Evolutionary conservation across 495 filamentous ascomycete species (phyloP).

Genomic region (Zalerion maritima): DNA sequence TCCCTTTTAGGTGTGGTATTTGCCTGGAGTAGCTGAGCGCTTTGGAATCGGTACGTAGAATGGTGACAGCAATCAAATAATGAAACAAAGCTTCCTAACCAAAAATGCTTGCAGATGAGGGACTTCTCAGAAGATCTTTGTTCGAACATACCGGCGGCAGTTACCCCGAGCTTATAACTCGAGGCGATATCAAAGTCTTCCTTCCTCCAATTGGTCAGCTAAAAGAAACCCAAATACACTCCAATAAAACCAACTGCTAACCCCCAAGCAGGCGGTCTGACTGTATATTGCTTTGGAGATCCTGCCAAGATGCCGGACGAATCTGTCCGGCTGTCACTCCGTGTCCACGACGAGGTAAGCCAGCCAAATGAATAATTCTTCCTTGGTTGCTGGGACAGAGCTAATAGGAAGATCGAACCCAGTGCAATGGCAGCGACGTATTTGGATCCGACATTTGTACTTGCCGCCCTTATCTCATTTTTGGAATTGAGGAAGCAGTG

Average conservation of each 20-base stretch:
- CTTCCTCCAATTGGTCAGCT: constrained; percentile 67
- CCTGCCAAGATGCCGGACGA: constrained; percentile 84
- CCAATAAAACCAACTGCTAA: no score
- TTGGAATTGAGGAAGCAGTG: constrained; percentile 91
- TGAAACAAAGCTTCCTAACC: neutral
- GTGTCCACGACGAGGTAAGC: constrained; percentile 76
- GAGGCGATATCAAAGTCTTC: constrained; percentile 89
- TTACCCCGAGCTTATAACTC: constrained; percentile 84
- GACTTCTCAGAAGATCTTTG: constrained; percentile 64
- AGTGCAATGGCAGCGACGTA: constrained; percentile 93
- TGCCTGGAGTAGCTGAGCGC: constrained; percentile 85
- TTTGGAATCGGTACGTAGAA: constrained; percentile 73
- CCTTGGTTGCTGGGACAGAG: constrained; percentile 4
- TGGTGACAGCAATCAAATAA: neutral
- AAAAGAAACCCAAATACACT: no score
- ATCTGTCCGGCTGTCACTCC: constrained; percentile 68
- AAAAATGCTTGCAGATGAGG: constrained; percentile 48
- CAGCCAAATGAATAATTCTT: neutral
- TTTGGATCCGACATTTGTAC: constrained; percentile 99
- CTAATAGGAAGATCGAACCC: constrained; percentile 15
- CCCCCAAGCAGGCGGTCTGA: constrained; percentile 76
- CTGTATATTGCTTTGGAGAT: constrained; percentile 95
- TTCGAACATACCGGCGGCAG: constrained; percentile 94
- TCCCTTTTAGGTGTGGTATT: constrained; percentile 58
- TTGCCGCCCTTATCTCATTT: constrained; percentile 91